Evolutionary conservation across 2,329 filamentous ascomycete genomes (phyloP).

Genomic region (Pseudogymnoascus sp.): DNA sequence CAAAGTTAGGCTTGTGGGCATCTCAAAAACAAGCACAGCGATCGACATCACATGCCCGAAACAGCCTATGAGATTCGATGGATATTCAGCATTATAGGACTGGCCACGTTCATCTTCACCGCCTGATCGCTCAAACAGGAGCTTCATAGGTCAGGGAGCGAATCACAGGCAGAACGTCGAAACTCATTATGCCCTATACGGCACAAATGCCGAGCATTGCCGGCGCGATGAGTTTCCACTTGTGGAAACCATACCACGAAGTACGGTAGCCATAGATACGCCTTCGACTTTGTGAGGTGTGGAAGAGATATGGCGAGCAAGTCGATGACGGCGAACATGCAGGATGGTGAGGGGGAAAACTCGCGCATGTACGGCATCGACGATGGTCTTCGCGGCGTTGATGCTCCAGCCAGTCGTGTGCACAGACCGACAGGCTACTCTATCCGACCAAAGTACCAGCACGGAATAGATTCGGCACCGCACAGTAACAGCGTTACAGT

Average conservation of each 20-base stretch:
- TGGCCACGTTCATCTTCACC: neutral
- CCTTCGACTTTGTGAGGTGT: neutral
- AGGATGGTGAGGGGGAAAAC: neutral
- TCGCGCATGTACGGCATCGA: neutral
- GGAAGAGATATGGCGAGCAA: neutral
- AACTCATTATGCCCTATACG: neutral
- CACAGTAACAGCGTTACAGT: conserved; percentile 1
- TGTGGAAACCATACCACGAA: neutral
- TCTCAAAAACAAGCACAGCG: neutral
- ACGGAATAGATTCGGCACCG: neutral
- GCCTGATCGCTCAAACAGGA: neutral
- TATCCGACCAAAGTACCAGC: neutral
- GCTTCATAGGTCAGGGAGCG: neutral
- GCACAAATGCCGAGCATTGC: conserved; percentile 6
- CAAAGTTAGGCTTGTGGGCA: neutral
- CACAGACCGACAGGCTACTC: neutral
- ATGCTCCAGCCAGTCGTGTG: neutral
- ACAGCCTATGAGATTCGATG: neutral
- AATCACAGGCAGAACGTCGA: neutral
- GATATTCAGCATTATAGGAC: neutral
- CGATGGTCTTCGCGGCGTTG: neutral
- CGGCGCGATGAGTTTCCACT: conserved; percentile 2
- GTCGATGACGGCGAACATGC: neutral
- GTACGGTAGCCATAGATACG: neutral
- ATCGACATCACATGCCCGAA: conserved; percentile 8